phyloP scores from a whole-genome alignment of 306 rosid genomes.

The Acacia melanoxylon region DNA sequence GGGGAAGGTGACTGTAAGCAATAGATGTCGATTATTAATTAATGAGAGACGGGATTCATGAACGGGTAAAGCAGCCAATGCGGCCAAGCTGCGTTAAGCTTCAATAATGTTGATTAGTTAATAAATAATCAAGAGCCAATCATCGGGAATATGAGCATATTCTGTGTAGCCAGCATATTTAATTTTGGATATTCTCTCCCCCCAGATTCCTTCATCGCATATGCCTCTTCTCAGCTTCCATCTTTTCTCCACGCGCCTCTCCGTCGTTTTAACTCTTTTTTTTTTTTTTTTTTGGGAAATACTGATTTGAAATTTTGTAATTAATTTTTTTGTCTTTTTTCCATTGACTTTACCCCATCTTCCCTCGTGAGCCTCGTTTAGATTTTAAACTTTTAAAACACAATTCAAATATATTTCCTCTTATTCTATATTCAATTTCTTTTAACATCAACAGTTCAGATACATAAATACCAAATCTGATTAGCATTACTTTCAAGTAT shows the following conservation, averaged over 20 bases:
- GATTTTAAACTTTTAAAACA: too few relatives aligned
- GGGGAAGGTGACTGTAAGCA: background rate
- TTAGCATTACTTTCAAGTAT: background rate
- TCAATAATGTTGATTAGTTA: background rate
- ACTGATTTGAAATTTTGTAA: too few relatives aligned
- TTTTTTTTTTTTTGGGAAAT: too few relatives aligned
- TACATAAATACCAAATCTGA: background rate
- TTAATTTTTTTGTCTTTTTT: too few relatives aligned
- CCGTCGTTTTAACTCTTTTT: background rate
- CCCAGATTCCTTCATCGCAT: slow-evolving; percentile 29
- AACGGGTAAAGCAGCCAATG: background rate
- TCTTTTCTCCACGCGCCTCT: background rate
- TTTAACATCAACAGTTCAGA: background rate
- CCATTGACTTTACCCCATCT: too few relatives aligned
- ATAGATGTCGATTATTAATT: too few relatives aligned
- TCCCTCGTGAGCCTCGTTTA: too few relatives aligned
- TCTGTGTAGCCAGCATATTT: slow-evolving; percentile 46
- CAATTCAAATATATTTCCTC: too few relatives aligned
- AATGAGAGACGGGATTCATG: background rate
- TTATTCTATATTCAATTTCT: too few relatives aligned
- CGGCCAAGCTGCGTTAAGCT: background rate
- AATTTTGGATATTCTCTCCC: slow-evolving; percentile 70
- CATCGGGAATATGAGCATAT: slow-evolving; percentile 56
- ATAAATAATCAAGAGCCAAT: slow-evolving; percentile 29
- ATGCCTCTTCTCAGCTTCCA: slow-evolving; percentile 34